phyloP scores from a whole-genome alignment of 129 eudicot species.

The Artemisia argyi region DNA sequence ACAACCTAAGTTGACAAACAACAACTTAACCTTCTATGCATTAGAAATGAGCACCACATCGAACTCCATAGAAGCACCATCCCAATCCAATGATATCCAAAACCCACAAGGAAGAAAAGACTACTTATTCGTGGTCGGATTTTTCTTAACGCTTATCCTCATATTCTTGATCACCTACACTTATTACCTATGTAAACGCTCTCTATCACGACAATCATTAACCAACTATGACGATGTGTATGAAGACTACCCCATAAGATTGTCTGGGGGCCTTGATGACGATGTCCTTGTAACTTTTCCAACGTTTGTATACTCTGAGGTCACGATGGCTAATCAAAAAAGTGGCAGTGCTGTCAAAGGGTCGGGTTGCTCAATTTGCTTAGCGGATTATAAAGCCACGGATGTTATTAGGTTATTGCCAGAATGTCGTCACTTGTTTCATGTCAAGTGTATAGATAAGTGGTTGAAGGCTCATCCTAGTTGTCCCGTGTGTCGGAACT shows the following conservation, averaged over 20 bases:
- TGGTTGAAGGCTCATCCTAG: slow-evolving; percentile 2
- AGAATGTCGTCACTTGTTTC: background rate
- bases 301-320: background rate
- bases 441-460: background rate
- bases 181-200: background rate
- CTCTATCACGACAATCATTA: background rate
- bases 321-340: background rate
- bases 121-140: background rate
- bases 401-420: background rate
- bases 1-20: too few species aligned
- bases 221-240: background rate
- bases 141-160: background rate
- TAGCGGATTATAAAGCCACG: background rate
- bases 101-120: background rate
- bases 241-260: background rate
- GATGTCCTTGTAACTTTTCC: background rate
- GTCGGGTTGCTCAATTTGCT: background rate
- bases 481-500: background rate
- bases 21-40: too few species aligned
- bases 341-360: background rate
- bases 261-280: background rate
- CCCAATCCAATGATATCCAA: background rate
- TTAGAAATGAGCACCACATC: too few species aligned
- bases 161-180: background rate
- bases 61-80: background rate